Evolutionary conservation across 805 yeast genomes (phyloP), one percentile per base, ranked within the genome.

Genomic region (Schwanniomyces occidentalis): DNA sequence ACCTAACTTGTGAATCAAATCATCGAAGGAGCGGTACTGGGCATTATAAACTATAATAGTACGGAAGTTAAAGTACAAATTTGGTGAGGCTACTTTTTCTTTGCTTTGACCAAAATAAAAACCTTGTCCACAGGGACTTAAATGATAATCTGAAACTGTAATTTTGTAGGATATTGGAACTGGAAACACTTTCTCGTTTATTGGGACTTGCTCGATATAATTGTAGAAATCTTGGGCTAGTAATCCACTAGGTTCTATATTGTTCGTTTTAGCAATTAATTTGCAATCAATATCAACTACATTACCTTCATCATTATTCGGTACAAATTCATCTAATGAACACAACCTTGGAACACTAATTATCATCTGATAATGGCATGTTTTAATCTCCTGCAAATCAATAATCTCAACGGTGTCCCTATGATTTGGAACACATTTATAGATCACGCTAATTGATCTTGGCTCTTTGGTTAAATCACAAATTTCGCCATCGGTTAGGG

Each of bases 391-490:
- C 31, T 58, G 58, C 3, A 78, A 65, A 49, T 71, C 70, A 7
- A 60, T 35, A n/a, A 65, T 54, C 20, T 38, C 42, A 2, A 54
- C 36, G 8, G n/a, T 16, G 8, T 29, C 38, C 17, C 29, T 34
- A 7, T 41, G 34, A 16, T 45, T 40, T 3, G 69, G 67, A 38
- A 73, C 74, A 54, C 91, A 84, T 22, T 66, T 62, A 50, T 76
- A 82, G 32, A 71, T 71, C 4, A 84, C 58, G 37, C 80, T 84
- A 3, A 76, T 62, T 4, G 64, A 50, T 34, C 91, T 67, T 2
- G 74, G 74, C 17, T 58, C 51, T 2, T 67, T 67, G 0, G 85
- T 80, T 29, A 78, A 51, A 46, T 79, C 85, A 56, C 93, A 84
- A 3, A 61, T 34, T 14, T 73, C 72, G 6, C 91, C 93, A 38